phyloP scores from a whole-genome alignment of 1,284 basidiomycete species.

The Stygiomarasmius scandens region DNA sequence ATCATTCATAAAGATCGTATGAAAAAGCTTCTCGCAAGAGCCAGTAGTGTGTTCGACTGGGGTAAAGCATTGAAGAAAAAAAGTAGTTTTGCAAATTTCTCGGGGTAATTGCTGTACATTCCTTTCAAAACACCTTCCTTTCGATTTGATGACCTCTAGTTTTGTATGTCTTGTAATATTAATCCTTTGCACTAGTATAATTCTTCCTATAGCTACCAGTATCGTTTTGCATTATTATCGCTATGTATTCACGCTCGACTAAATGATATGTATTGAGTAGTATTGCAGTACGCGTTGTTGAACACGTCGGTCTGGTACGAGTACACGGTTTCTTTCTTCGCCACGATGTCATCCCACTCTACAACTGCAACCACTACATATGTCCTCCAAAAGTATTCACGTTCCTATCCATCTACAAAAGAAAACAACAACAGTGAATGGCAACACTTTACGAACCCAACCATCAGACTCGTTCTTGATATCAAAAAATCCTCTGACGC shows the following conservation, averaged over 20 bases:
- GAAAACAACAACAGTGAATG: slow-evolving; percentile 50
- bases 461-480: slow-evolving; percentile 65
- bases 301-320: not conserved
- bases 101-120: not conserved
- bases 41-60: slow-evolving; percentile 11
- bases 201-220: no score
- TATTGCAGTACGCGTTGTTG: no score
- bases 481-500: slow-evolving; percentile 48
- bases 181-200: no score
- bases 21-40: slow-evolving; percentile 9
- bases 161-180: no score
- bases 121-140: not conserved
- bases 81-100: not conserved
- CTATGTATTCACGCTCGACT: no score
- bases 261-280: no score
- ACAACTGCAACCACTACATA: slow-evolving; percentile 61
- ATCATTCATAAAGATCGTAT: not conserved
- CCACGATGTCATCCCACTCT: slow-evolving; percentile 50
- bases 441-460: slow-evolving; percentile 77
- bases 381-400: slow-evolving; percentile 65
- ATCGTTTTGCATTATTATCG: no score
- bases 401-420: slow-evolving; percentile 49
- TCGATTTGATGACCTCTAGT: not conserved
- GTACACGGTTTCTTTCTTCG: not conserved
- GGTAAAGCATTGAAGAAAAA: slow-evolving; percentile 2